A percentile compares a stretch with the other conserved stretches of the same genome.
These are phyloP conservation scores for Chrysosphaeria jannelii DNA, from an alignment of 2,329 filamentous ascomycete genomes.

Conservation along the genomic window DNA sequence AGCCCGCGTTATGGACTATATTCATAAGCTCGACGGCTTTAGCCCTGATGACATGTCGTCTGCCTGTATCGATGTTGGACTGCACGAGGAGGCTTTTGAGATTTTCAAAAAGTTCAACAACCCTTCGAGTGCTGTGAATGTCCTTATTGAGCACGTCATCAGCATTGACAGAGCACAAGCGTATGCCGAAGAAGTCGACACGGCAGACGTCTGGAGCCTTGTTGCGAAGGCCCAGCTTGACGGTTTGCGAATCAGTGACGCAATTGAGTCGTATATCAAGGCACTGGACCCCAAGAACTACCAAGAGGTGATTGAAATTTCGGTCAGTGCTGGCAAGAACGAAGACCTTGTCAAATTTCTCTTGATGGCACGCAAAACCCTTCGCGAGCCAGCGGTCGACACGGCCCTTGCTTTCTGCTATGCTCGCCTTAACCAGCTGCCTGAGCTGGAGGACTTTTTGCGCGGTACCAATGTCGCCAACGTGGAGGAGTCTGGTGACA, in stretches of 20 bases:
- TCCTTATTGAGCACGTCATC: conserved; percentile 85
- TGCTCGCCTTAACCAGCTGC: conserved; percentile 68
- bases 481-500: conserved; percentile 88
- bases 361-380: conserved; percentile 88
- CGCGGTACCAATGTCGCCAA: conserved; percentile 82
- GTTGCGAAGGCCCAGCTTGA: conserved; percentile 95
- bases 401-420: conserved; percentile 84
- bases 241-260: conserved; percentile 70
- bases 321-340: conserved; percentile 85
- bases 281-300: conserved; percentile 83
- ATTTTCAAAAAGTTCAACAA: conserved; percentile 96
- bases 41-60: conserved; percentile 76
- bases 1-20: conserved; percentile 80
- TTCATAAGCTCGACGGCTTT: conserved; percentile 70
- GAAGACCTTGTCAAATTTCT: conserved; percentile 92
- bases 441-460: conserved; percentile 89
- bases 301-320: conserved; percentile 83
- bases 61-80: conserved; percentile 78
- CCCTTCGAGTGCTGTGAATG: conserved; percentile 60
- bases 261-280: conserved; percentile 92
- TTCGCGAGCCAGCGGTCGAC: conserved; percentile 78
- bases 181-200: conserved; percentile 80
- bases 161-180: conserved; percentile 93
- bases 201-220: conserved; percentile 91
- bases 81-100: conserved; percentile 91